phyloP scores from a whole-genome alignment of 1,139 yeast species.

The Saccharomyces pastorianus region DNA sequence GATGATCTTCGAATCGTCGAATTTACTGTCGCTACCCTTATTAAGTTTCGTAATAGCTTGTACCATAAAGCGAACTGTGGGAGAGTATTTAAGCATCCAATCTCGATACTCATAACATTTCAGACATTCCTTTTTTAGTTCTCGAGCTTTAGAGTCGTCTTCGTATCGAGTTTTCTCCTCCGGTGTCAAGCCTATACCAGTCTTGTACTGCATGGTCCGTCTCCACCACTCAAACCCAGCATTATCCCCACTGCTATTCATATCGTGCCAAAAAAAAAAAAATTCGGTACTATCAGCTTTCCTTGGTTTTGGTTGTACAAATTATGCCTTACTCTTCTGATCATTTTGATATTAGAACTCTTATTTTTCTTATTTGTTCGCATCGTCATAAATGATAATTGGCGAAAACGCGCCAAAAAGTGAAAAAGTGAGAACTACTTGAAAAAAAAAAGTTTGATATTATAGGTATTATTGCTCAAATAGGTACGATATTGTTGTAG shows the following conservation, averaged over 20 bases:
- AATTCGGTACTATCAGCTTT: background rate
- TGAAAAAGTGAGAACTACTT: background rate
- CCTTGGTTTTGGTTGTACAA: background rate
- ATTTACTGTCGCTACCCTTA: slow-evolving; percentile 12
- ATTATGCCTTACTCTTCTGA: background rate
- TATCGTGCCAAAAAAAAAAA: background rate
- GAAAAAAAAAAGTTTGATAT: background rate
- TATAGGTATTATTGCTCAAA: background rate
- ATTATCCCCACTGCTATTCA: background rate
- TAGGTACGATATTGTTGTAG: background rate
- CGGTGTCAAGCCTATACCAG: slow-evolving; percentile 58
- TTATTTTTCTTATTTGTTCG: background rate
- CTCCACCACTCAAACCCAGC: slow-evolving; percentile 77
- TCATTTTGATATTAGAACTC: background rate
- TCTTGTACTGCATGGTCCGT: slow-evolving; percentile 59
- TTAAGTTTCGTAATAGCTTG: slow-evolving; percentile 64
- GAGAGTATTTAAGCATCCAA: slow-evolving; percentile 75
- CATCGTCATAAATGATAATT: background rate
- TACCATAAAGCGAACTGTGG: slow-evolving; percentile 80
- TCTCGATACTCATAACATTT: slow-evolving; percentile 65
- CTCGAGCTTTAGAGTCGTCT: slow-evolving; percentile 39
- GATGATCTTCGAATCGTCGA: slow-evolving; percentile 41
- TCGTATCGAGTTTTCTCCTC: slow-evolving; percentile 53
- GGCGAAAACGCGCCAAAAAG: background rate
- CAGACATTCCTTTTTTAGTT: slow-evolving; percentile 50